Evolutionary conservation across 768 basidiomycete genomes (phyloP).

Genomic region (Daedaleopsis sinensis): DNA sequence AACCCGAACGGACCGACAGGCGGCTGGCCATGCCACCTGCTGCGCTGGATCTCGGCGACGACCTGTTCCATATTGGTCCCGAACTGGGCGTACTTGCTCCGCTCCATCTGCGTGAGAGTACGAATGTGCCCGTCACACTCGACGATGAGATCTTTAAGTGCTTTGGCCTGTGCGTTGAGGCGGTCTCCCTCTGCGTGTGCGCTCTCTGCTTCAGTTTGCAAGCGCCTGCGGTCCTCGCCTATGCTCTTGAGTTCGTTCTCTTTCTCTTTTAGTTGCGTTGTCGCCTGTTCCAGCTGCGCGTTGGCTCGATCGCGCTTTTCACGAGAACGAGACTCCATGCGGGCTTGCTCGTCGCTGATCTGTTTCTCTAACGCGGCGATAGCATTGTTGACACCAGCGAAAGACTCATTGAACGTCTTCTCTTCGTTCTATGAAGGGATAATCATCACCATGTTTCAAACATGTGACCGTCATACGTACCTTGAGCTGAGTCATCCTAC

Average conservation of each 20-base stretch:
- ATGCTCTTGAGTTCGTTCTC: conserved; percentile 2
- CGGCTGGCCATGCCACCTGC: conserved; percentile 62
- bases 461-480: conserved; percentile 36
- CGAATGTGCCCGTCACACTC: conserved; percentile 48
- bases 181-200: conserved; percentile 2
- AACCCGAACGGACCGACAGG: conserved; percentile 83
- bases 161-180: conserved; percentile 32
- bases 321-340: conserved; percentile 59
- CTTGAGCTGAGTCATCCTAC: conserved; percentile 43
- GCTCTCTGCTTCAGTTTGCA: neutral
- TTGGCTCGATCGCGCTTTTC: conserved; percentile 63
- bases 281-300: conserved; percentile 51
- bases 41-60: conserved; percentile 50
- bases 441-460: neutral
- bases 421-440: conserved; percentile 47
- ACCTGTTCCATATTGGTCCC: conserved; percentile 64
- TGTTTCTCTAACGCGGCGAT: conserved; percentile 44
- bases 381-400: conserved; percentile 35
- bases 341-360: conserved; percentile 56
- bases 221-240: conserved; percentile 4
- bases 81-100: conserved; percentile 62
- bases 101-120: conserved; percentile 47
- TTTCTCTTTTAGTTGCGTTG: conserved; percentile 35
- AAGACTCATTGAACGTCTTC: conserved; percentile 47
- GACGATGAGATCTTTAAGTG: conserved; percentile 42